phyloP scores from a whole-genome alignment of 2,329 filamentous ascomycete genomes.

The Botrytis pseudocinerea region DNA sequence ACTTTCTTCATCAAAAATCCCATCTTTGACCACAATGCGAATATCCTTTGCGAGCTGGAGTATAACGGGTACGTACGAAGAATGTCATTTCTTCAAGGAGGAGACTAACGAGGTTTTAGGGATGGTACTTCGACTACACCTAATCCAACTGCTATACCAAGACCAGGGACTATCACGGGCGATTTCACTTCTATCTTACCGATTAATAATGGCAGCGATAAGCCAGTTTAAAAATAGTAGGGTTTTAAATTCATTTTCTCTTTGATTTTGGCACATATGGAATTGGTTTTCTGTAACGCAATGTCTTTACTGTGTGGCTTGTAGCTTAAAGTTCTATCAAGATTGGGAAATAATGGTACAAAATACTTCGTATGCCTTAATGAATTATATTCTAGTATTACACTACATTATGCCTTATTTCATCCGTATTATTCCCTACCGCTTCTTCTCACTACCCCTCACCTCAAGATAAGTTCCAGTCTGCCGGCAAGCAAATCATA shows the following conservation, averaged over 20 bases:
- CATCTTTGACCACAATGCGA: neutral
- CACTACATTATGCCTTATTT: too few species aligned
- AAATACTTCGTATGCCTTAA: too few species aligned
- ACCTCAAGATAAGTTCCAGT: too few species aligned
- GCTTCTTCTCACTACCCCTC: too few species aligned
- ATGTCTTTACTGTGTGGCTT: neutral
- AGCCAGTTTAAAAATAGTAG: neutral
- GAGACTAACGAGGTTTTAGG: neutral
- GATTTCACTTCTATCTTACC: neutral
- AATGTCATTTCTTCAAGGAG: neutral
- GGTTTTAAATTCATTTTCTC: neutral
- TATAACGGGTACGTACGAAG: neutral
- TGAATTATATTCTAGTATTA: too few species aligned
- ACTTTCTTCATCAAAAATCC: constrained; percentile 1
- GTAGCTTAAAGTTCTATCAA: too few species aligned
- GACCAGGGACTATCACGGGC: neutral
- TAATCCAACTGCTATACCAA: neutral
- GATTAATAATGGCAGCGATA: neutral
- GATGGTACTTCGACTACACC: neutral
- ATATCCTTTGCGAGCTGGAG: neutral
- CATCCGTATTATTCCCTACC: too few species aligned
- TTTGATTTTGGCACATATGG: neutral
- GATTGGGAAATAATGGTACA: too few species aligned
- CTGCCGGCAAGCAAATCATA: too few species aligned
- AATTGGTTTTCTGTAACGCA: neutral